Base-by-base conservation (phyloP, 1,139 yeast species). In the Debaryomycetaceae sp. region DNA sequence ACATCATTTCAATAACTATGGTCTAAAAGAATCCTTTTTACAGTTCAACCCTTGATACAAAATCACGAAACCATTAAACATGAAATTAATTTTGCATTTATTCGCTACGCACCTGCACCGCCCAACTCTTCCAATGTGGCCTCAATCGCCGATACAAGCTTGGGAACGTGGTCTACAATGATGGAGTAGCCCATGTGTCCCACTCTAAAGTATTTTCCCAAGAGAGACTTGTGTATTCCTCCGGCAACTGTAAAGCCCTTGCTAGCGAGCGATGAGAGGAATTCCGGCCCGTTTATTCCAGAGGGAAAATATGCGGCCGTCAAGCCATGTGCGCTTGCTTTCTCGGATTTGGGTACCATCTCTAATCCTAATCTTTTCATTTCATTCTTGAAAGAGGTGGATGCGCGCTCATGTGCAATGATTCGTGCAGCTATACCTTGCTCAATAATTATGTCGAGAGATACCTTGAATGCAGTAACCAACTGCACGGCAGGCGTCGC, bases 401-500 rank as follows among this genome's bases (percentile, higher is more conserved):
- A 78, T 15, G 70, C 76, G 35, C 60, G 52, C 25, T 61, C 68
- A 51, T 87, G 93, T 39, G 66, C 67, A 25, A 65, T 66, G 46
- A 82, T 67, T 49, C 95, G 69, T 31, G 55, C 57, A 34, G 72
- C 77, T 37, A 87, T 58, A 6, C 79, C 55, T 36, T 61, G 65
- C 18, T 64, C 49, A 32, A 86, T 63, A 40, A 86, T 78, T 50
- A 81, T 87, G 35, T 70, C 72, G 40, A 86, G 68, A 3, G 95
- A 77, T 5, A 73, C 83, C 51, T 77, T 77, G 45, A 85, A 68
- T 11, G 95, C 86, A 44, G 81, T 81, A 36, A 87, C 63, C 36
- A 82, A 70, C 59, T 86, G 96, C 27, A 85, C 80, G 1, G 96
- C 82, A 6, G 95, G 96, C 5, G 96, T 87, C 13, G 96, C 95